Evolutionary conservation across 257 asterid genomes (phyloP), one percentile per base, ranked within the genome.

Genomic region (Plantago elongata): DNA sequence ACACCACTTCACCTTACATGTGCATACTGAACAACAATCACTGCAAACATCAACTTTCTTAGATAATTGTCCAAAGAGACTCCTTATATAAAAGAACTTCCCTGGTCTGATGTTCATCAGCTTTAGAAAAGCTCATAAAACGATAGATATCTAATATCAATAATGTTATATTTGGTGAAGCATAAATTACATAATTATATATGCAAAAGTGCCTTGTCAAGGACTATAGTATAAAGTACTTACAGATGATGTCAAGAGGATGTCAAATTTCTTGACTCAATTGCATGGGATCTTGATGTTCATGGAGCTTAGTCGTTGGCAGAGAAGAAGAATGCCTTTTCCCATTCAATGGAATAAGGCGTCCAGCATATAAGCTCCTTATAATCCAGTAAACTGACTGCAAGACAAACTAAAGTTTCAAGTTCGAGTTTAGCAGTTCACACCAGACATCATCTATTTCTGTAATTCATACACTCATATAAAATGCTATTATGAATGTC

Each of bases 381-480:
- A 74, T 79, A 63, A 85, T 77, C 96, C 92, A 88, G 73, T 60
- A 67, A 77, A 78, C 69, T 5, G 95, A 70, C 96, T 88, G 92
- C 94, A 78, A 54, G n/a, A 66, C 34, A 52, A 67, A 29, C 63
- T 49, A 58, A 46, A 45, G 58, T 57, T 51, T 12, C 40, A 46
- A 22, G 27, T 22, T 22, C 27, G 38, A 52, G 66, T 69, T 15
- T 48, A 64, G 69, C 62, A 17, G 34, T 51, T 48, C 13, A 17
- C 54, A 37, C 13, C 37, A 3, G 10, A 7, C 11, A 46, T 65
- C 38, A 27, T 54, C 9, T 51, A 17, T 22, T 22, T 22, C 27
- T 22, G 27, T 7, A 50, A 8, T 60, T 18, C 50, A 40, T 58
- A 40, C 14, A 14, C 64, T 16, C 9, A 60, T 12, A 27, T n/a